Conservation (phyloP, 257 asterid genomes). For the Oldenlandia corymbosa region DNA sequence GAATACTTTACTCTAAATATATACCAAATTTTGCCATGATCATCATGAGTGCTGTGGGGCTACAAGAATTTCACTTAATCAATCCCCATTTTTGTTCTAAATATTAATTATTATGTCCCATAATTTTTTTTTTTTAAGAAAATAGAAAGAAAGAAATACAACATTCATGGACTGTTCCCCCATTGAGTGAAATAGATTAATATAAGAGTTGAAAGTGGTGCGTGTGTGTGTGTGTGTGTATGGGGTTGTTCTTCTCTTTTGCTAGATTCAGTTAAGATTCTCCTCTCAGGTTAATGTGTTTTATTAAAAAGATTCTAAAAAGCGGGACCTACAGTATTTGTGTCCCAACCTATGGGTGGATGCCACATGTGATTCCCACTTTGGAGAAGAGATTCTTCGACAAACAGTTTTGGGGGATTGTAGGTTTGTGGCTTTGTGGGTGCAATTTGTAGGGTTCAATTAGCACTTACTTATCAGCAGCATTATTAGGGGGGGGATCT, state of each 20-base stretch:
- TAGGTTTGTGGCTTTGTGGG: constrained; percentile 13
- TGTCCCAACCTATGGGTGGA: constrained; percentile 15
- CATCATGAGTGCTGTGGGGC: no score
- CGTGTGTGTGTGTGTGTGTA: no score
- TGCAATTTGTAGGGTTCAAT: constrained; percentile 4
- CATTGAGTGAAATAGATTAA: constrained; percentile 9
- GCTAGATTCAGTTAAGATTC: constrained; percentile 52
- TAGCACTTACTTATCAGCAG: no score
- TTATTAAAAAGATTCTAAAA: constrained; percentile 44
- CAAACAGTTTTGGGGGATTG: constrained; percentile 6
- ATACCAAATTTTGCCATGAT: no score
- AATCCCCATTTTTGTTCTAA: neutral
- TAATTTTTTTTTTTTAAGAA: no score
- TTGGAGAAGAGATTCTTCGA: constrained; percentile 8
- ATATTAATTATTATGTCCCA: neutral
- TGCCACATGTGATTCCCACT: constrained; percentile 50
- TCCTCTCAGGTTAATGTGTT: constrained; percentile 15
- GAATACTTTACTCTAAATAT: no score
- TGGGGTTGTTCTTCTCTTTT: constrained; percentile 7
- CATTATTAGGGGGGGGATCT: no score
- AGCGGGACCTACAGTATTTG: constrained; percentile 29
- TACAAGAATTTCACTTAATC: no score
- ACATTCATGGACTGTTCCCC: constrained; percentile 13
- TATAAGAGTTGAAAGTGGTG: constrained; percentile 20
- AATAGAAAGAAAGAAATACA: no score